Base-by-base conservation (phyloP, 129 eudicot species). In the Ambrosia artemisiifolia region DNA sequence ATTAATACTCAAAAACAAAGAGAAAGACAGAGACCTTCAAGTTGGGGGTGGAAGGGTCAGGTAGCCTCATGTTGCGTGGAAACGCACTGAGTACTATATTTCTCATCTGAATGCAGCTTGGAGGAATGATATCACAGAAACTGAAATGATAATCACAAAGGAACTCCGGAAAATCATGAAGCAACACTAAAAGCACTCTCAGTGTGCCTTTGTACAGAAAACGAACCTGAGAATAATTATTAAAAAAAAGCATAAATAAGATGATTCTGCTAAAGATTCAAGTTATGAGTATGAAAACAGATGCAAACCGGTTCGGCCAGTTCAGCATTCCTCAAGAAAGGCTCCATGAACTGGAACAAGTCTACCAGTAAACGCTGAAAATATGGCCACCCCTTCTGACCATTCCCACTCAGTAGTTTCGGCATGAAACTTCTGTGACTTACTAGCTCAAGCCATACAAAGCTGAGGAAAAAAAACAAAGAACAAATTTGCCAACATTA, bases 371-470 rank as follows among this genome's bases (percentile, higher is more conserved):
- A 78, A 33, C 90, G 90, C 73, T 95, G 99, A 30, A 95, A 87
- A 72, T 82, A 83, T 5, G 91, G 91, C 99, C 99, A 95, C 3
- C 99, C 99, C 75, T 95, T 95, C 73, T 95, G 97, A 43, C 80
- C 86, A 83, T 88, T 95, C 71, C 88, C 94, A 53, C 88, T 79
- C 7, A 95, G 91, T 64, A 95, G 69, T 67, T 95, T 95, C 12
- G 99, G 99, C 99, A 95, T 95, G 90, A 95, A 95, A 76, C 90
- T 84, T 74, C 94, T 88, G 81, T 95, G 99, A 67, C 99, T 95
- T 60, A 91, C 95, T 49, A 95, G 85, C 83, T 95, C 99, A 68
- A 95, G 96, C 99, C 99, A 95, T 11, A 89, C 96, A 91, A 88
- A 95, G 80, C 99, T 95, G 91, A 24, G 28, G 28, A 24, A 24